phyloP scores from a whole-genome alignment of 139 green algal species.

The Mesotaenium endlicherianum region DNA sequence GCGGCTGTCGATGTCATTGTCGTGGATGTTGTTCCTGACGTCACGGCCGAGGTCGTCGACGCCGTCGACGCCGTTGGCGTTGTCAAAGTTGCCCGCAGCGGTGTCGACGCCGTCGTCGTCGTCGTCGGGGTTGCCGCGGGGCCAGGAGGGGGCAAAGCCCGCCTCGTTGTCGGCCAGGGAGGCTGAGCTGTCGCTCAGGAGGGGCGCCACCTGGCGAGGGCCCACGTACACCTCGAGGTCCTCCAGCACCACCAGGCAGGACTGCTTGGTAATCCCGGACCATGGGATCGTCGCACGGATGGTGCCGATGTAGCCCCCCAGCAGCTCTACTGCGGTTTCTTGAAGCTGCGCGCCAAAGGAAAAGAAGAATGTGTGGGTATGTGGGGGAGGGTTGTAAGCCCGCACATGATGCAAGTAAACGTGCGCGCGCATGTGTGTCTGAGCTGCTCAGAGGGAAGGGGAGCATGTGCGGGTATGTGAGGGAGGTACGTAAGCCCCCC shows the following conservation, averaged over 20 bases:
- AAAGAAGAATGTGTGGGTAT: too few species aligned
- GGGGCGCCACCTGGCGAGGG: neutral
- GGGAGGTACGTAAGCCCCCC: too few species aligned
- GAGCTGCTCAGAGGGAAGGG: too few species aligned
- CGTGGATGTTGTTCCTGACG: neutral
- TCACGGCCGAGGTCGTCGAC: neutral
- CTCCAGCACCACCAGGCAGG: neutral
- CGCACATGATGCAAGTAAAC: too few species aligned
- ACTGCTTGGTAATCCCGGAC: neutral
- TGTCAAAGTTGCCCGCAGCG: neutral
- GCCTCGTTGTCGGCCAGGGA: neutral
- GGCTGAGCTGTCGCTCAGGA: neutral
- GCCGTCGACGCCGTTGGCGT: neutral
- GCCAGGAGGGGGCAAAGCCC: neutral
- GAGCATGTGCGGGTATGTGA: too few species aligned
- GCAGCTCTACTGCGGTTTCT: too few species aligned
- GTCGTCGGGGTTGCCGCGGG: neutral
- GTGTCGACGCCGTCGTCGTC: neutral
- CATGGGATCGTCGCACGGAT: constrained; percentile 3
- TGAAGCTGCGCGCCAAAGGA: too few species aligned
- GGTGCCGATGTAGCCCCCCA: constrained; percentile 8
- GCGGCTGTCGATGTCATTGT: neutral
- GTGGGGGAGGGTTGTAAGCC: too few species aligned
- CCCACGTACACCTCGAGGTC: neutral
- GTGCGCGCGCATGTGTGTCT: too few species aligned